phyloP scores from a whole-genome alignment of 768 basidiomycete genomes.

The Collybia sordida region DNA sequence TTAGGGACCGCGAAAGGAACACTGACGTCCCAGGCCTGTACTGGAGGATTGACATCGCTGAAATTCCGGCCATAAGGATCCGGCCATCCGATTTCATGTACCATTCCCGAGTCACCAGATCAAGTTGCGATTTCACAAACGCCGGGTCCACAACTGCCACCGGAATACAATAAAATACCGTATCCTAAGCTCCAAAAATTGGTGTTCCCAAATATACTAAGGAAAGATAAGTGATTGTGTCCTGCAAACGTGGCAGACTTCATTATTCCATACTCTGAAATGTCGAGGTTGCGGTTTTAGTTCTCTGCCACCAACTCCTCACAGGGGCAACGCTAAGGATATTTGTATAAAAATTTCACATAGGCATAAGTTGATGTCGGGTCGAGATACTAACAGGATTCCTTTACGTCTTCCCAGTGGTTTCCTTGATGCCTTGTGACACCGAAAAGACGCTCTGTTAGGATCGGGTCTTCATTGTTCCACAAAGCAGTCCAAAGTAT shows the following conservation, averaged over 20 bases:
- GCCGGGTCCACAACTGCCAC: constrained; percentile 92
- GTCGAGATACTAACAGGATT: constrained; percentile 97
- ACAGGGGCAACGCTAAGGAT: constrained; percentile 94
- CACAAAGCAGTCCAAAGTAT: constrained; percentile 88
- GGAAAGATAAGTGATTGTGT: too few species aligned
- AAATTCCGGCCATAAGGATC: constrained; percentile 99
- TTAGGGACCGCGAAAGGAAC: not conserved
- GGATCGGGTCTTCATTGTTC: constrained; percentile 92
- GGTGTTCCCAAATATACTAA: constrained; percentile 97
- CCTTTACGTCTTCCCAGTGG: constrained; percentile 99
- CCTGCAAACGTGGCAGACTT: constrained; percentile 92
- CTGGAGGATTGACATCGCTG: constrained; percentile 96
- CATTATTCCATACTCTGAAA: constrained; percentile 89
- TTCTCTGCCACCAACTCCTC: constrained; percentile 91
- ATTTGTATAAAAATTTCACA: constrained; percentile 99
- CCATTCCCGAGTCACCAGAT: constrained; percentile 96
- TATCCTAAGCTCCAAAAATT: constrained; percentile 98
- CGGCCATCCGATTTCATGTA: constrained; percentile 99
- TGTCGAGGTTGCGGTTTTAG: constrained; percentile 77
- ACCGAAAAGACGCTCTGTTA: constrained; percentile 96
- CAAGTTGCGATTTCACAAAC: constrained; percentile 98
- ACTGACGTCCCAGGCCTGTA: constrained; percentile 83
- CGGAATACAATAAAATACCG: constrained; percentile 98
- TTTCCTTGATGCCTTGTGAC: constrained; percentile 97
- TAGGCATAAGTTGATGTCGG: constrained; percentile 99